Percentiles rank a stretch among this genome's conserved stretches.
Conservation (phyloP, 768 basidiomycete genomes). For the Lyophyllum atratum region DNA sequence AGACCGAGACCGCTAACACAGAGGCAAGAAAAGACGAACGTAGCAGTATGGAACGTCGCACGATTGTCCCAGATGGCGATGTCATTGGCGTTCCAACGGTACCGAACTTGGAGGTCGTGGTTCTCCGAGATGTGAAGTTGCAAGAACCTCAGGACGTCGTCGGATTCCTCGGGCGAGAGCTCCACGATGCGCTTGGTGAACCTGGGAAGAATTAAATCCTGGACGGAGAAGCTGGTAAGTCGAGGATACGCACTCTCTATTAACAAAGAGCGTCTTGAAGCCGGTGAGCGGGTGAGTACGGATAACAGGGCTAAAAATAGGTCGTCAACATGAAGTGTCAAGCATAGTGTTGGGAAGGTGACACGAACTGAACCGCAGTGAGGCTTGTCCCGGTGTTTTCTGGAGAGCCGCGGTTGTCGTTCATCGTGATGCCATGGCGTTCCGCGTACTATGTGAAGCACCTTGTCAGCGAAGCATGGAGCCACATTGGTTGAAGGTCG, state of each 20-base stretch:
- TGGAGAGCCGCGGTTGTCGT: conserved; percentile 51
- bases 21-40: conserved; percentile 26
- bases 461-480: not conserved
- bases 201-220: conserved; percentile 20
- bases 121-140: conserved; percentile 53
- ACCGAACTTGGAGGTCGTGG: conserved; percentile 57
- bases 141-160: conserved; percentile 49
- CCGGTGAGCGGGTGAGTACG: conserved; percentile 62
- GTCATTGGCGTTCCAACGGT: conserved; percentile 52
- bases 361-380: conserved; percentile 48
- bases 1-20: not conserved
- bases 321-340: not conserved
- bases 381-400: conserved; percentile 40
- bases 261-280: conserved; percentile 58
- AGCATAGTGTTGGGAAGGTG: not conserved
- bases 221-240: not conserved
- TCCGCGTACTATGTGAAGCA: conserved; percentile 29
- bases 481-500: no score
- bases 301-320: conserved; percentile 44
- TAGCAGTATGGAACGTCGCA: conserved; percentile 48
- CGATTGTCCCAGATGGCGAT: conserved; percentile 68
- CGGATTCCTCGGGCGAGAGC: conserved; percentile 54
- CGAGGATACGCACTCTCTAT: conserved; percentile 38
- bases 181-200: conserved; percentile 60
- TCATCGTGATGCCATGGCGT: conserved; percentile 29